These are phyloP conservation scores for Kitagawia praeruptora DNA, from an alignment of 129 eudicot genomes.

Conservation along the genomic window DNA sequence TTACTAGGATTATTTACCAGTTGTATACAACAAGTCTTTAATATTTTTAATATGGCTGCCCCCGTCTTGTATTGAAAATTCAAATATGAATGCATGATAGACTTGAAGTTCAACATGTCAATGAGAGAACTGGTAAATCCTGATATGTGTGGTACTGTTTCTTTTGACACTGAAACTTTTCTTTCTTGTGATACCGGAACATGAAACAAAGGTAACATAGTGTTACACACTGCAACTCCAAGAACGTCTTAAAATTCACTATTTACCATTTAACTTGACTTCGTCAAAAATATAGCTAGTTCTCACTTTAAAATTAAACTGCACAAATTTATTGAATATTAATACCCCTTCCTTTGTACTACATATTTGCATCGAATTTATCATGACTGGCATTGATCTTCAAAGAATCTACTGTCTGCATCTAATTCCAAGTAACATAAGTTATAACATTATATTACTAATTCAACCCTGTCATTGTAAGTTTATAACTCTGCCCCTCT, in stretches of 20 bases:
- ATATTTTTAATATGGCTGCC: background rate
- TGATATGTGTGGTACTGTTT: background rate
- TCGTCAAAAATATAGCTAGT: background rate
- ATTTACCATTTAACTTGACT: background rate
- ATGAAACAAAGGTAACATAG: no score
- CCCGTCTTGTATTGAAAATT: background rate
- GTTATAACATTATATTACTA: background rate
- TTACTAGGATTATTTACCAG: background rate
- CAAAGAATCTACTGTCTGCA: no score
- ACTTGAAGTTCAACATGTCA: background rate
- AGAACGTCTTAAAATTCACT: background rate
- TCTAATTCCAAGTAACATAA: background rate
- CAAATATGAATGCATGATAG: background rate
- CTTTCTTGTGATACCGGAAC: no score
- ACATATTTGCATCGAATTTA: background rate
- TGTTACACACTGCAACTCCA: no score
- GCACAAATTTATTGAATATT: background rate
- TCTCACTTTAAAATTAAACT: background rate
- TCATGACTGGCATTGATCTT: background rate
- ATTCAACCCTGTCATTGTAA: background rate
- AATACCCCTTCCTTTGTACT: background rate
- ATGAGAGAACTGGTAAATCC: background rate
- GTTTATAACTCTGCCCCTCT: background rate
- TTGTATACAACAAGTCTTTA: background rate
- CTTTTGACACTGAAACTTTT: no score